These are phyloP conservation scores for Phyllosticta ampelicida DNA, from an alignment of 2,329 filamentous ascomycete genomes.

Conservation along the genomic window DNA sequence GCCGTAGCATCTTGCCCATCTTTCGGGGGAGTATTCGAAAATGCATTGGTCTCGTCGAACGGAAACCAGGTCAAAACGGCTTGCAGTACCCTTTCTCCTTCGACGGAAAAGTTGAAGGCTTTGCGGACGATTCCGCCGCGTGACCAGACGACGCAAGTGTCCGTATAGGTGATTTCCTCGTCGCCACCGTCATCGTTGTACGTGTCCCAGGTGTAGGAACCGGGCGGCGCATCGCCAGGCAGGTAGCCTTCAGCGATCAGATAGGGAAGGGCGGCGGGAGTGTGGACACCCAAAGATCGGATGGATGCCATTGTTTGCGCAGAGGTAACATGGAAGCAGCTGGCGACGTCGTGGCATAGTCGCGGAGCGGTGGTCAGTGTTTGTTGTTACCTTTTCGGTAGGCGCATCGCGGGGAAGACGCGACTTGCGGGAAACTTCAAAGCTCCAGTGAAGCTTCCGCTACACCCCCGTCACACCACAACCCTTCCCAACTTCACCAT, in stretches of 20 bases:
- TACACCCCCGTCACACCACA: slow-evolving; percentile 13
- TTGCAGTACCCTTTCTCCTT: slow-evolving; percentile 78
- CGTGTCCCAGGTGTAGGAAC: slow-evolving; percentile 68
- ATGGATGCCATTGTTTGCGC: slow-evolving; percentile 65
- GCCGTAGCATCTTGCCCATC: slow-evolving; percentile 11
- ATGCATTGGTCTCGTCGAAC: slow-evolving; percentile 21
- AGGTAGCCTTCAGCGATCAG: slow-evolving; percentile 73
- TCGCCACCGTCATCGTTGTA: slow-evolving; percentile 34
- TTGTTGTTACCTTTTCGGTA: slow-evolving; percentile 4
- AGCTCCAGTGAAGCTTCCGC: slow-evolving; percentile 7
- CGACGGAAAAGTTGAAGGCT: slow-evolving; percentile 73
- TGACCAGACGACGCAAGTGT: slow-evolving; percentile 76
- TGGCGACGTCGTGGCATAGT: slow-evolving; percentile 6
- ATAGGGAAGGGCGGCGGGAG: slow-evolving; percentile 72
- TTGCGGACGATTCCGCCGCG: slow-evolving; percentile 75
- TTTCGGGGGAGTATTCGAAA: not conserved
- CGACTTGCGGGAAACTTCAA: slow-evolving; percentile 9
- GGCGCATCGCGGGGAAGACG: slow-evolving; percentile 11
- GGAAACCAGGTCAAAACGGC: slow-evolving; percentile 79
- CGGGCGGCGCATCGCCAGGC: slow-evolving; percentile 51
- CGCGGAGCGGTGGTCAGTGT: not conserved
- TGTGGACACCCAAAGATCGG: slow-evolving; percentile 82
- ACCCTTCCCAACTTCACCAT: slow-evolving; percentile 6
- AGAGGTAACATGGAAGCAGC: slow-evolving; percentile 22
- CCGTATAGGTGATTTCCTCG: slow-evolving; percentile 63